Evolutionary conservation across 1,284 basidiomycete genomes (phyloP).

Genomic region (Ceraceosorus bombacis): DNA sequence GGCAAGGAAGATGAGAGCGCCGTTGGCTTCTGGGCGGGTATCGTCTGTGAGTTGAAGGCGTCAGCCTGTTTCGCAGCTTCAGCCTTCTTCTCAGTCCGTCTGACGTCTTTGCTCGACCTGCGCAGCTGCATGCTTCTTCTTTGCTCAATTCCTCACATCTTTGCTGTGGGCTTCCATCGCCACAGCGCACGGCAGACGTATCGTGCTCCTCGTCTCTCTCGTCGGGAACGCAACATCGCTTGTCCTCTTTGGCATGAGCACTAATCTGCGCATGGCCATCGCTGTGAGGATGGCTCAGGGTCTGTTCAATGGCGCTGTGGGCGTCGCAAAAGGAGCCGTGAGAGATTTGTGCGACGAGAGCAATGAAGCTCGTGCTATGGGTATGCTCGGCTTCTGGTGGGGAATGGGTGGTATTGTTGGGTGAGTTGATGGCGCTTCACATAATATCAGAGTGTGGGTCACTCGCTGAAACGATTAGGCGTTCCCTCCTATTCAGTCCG

Average conservation of each 20-base stretch:
- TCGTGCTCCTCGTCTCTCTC: constrained; percentile 76
- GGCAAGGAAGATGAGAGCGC: constrained; percentile 33
- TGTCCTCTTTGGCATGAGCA: constrained; percentile 76
- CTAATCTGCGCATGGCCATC: constrained; percentile 59
- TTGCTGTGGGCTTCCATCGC: constrained; percentile 87
- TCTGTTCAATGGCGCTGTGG: constrained; percentile 87
- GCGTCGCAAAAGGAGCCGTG: constrained; percentile 76
- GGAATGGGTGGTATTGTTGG: constrained; percentile 75
- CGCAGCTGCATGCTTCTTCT: constrained; percentile 49
- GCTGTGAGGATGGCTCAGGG: constrained; percentile 84
- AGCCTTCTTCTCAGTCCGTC: too few species aligned
- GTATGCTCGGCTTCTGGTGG: constrained; percentile 90
- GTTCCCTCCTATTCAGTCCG: constrained; percentile 43
- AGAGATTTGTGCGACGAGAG: constrained; percentile 77
- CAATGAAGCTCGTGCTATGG: constrained; percentile 88
- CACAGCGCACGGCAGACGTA: constrained; percentile 76
- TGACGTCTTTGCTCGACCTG: too few species aligned
- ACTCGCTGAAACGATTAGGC: too few species aligned
- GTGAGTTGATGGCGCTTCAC: too few species aligned
- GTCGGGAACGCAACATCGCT: constrained; percentile 72
- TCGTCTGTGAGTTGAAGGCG: constrained; percentile 20
- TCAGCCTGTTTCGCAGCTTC: constrained; percentile 35
- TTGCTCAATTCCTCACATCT: constrained; percentile 66
- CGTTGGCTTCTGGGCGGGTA: constrained; percentile 47
- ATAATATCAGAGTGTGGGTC: too few species aligned